Conservation (phyloP, 331 rosid species). For the Spiraea crenata region DNA sequence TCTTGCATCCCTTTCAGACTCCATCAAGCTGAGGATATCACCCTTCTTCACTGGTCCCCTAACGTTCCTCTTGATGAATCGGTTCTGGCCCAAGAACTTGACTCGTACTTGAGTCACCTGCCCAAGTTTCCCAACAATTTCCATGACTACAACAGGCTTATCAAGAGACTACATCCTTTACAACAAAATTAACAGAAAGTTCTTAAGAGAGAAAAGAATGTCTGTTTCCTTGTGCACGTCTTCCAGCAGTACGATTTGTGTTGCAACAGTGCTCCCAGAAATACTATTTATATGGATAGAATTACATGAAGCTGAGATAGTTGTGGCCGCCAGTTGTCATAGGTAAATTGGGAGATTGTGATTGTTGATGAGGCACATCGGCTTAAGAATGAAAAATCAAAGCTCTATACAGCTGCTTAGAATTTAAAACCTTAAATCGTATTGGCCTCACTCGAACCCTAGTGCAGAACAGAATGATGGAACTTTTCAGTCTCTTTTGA, state of each 20-base stretch:
- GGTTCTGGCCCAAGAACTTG: no score
- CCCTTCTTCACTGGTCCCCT: no score
- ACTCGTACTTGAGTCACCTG: no score
- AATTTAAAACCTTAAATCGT: slow-evolving; percentile 71
- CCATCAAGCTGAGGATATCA: no score
- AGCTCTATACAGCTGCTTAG: slow-evolving; percentile 77
- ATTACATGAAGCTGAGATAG: slow-evolving; percentile 59
- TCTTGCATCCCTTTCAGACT: no score
- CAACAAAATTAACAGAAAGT: no score
- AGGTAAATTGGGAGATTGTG: slow-evolving; percentile 68
- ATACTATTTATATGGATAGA: slow-evolving; percentile 56
- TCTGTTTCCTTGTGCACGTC: no score
- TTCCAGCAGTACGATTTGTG: slow-evolving; percentile 5
- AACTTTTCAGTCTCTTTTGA: slow-evolving; percentile 89
- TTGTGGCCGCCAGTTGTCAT: slow-evolving; percentile 63
- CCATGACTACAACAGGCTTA: no score
- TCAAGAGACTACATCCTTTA: no score
- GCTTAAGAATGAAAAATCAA: slow-evolving; percentile 87
- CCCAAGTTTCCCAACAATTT: no score
- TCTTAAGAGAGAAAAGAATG: no score
- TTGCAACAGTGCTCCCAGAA: slow-evolving; percentile 78
- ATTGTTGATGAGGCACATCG: slow-evolving; percentile 89
- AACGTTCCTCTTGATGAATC: no score
- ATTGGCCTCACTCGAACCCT: slow-evolving; percentile 89
- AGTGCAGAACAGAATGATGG: slow-evolving; percentile 95